Evolutionary conservation across 1,139 yeast species (phyloP), one percentile per base, ranked within the genome.

Genomic region (Yamadazyma blattariae): DNA sequence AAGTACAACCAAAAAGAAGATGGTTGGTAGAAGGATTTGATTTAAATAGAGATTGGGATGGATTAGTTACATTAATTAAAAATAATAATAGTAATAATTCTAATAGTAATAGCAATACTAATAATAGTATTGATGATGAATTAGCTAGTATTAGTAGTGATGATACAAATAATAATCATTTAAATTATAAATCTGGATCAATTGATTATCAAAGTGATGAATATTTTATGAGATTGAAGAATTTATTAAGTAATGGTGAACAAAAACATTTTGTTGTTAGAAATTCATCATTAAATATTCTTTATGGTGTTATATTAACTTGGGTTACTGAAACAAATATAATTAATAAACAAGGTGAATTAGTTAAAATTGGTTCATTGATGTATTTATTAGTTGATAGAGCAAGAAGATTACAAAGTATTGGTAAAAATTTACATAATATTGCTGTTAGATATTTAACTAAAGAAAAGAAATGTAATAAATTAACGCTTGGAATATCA

Each of bases 1-100:
- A 51, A 7, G 37, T 53, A 2, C 41, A 54, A 7, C 64, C 71
- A 4, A 64, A 63, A 39, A 61, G 79, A 41, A 53, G 71, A 39
- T 79, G 86, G 86, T 62, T 79, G 29, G 85, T 79, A 14, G 86
- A 79, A 46, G 77, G 70, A 41, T 74, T 77, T 50, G 70, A 73
- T 40, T 49, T 71, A 27, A 61, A 61, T 12, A 59, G 83, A 30
- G 85, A 79, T 49, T 67, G 77, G 66, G 54, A 65, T 10, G 71
- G 77, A 17, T 59, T 79, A 27, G 60, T 68, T 14, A 61, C 64
- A 18, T 56, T 79, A 34, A 56, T 70, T 57, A 61, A 59, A 32
- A 60, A 56, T 32, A 67, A 60, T 39, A 48, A 50, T 25, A 44
- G 41, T 22, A 31, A 32, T 11, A 39, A 39, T 15, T 17, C 24